Evolutionary conservation across 352 stramenopile genomes (phyloP), one percentile per base, ranked within the genome.

Genomic region (Phytophthora idaei): DNA sequence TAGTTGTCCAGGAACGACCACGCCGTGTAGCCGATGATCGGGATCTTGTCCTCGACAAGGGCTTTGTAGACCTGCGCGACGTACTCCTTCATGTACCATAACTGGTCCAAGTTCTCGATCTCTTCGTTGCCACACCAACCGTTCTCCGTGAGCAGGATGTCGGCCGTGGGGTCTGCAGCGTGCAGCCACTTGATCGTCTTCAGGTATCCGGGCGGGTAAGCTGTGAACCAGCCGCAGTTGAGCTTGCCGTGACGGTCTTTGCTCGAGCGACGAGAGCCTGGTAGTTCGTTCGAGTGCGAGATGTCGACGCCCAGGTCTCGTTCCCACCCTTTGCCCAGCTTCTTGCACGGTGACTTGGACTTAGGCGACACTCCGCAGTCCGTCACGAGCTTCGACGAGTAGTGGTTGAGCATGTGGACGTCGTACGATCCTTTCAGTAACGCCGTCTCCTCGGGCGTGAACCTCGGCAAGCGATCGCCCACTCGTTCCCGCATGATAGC

Each of bases 1-100:
- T 97, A 98, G 66, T 98, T 98, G 70, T 98, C 94, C 50, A 98
- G 68, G 29, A 98, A 81, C 32, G 78, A 93, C 95, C 94, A 98
- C 5, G 89, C 90, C 74, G 95, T 98, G 73, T 98, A 98, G 7
- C 90, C 93, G 54, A 85, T 79, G 34, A 98, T 67, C 25, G 78
- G 77, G 51, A 92, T 87, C 11, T 80, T 71, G 9, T 84, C 62
- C 29, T 85, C 66, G 3, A 60, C 60, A 14, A 87, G 55, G 10
- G 75, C 81, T 54, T 71, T 77, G 61, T 87, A 72, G 4, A 92
- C 81, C 10, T 86, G 72, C 5, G 79, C 68, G 11, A 92, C 42
- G 69, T 85, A 86, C 12, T 64, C 56, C 52, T 87, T 71, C 27
- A 76, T 88, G 57, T 90, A 92, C 78, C 76, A 87, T 17, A 90